Evolutionary conservation across 768 basidiomycete genomes (phyloP).

Genomic region (Saitozyma podzolica): DNA sequence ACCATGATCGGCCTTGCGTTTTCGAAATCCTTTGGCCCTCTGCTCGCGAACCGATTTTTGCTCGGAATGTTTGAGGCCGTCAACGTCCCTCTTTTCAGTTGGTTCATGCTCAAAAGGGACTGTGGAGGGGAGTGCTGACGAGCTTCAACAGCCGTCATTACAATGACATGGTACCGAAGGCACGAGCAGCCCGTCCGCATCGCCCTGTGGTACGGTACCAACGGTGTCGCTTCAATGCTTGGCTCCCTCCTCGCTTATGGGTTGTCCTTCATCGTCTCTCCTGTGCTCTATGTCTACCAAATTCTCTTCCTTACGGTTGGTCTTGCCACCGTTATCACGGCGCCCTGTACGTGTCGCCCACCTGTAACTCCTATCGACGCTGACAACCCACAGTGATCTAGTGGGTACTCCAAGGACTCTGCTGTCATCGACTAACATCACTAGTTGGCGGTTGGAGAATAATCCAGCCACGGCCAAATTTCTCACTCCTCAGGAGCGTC

Average conservation of each 20-base stretch:
- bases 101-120: too few species aligned
- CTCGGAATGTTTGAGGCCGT: conserved; percentile 45
- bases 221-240: conserved; percentile 56
- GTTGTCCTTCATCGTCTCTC: conserved; percentile 54
- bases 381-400: too few species aligned
- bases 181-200: conserved; percentile 57
- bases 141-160: too few species aligned
- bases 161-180: conserved; percentile 55
- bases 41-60: conserved; percentile 38
- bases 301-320: conserved; percentile 34
- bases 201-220: conserved; percentile 57
- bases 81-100: conserved; percentile 24
- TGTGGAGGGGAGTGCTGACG: too few species aligned
- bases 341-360: neutral
- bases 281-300: conserved; percentile 21
- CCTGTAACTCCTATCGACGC: too few species aligned
- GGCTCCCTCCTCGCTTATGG: conserved; percentile 57
- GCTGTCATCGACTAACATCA: too few species aligned
- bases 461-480: too few species aligned
- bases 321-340: conserved; percentile 27
- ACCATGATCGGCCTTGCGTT: conserved; percentile 19
- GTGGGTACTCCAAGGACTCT: too few species aligned
- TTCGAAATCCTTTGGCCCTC: conserved; percentile 10
- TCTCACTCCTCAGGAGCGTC: too few species aligned
- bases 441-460: too few species aligned